Conservation (phyloP, 257 asterid genomes). For the Linderniella brevidens region DNA sequence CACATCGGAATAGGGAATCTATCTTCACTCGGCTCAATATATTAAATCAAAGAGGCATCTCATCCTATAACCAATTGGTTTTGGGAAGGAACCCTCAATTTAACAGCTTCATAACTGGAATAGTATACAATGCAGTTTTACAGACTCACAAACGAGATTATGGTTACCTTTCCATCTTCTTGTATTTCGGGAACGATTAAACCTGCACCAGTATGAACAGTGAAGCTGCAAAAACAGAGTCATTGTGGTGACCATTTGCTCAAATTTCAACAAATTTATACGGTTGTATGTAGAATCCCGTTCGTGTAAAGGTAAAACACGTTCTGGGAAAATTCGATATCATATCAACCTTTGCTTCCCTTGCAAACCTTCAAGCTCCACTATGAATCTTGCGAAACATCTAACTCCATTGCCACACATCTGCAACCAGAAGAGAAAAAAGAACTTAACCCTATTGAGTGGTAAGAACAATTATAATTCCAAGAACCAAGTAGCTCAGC, state of each 20-base stretch:
- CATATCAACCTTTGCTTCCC: slow-evolving; percentile 52
- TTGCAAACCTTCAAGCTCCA: slow-evolving; percentile 53
- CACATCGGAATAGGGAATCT: too few relatives aligned
- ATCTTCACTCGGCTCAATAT: too few relatives aligned
- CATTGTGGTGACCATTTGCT: background rate
- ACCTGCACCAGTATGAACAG: slow-evolving; percentile 85
- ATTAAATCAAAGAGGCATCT: too few relatives aligned
- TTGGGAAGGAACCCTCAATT: too few relatives aligned
- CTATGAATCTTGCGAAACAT: slow-evolving; percentile 75
- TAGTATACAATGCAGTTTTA: too few relatives aligned
- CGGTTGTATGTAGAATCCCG: background rate
- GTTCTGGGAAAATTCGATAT: background rate
- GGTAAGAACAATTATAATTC: too few relatives aligned
- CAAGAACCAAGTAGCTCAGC: too few relatives aligned
- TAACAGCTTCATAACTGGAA: too few relatives aligned
- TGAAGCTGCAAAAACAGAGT: slow-evolving; percentile 32
- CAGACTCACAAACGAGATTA: slow-evolving; percentile 3
- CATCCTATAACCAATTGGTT: too few relatives aligned
- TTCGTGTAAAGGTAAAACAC: background rate
- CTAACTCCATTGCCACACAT: slow-evolving; percentile 99
- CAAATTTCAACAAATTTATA: too few relatives aligned
- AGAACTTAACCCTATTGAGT: background rate
- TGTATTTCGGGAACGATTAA: slow-evolving; percentile 78
- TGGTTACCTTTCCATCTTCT: slow-evolving; percentile 74
- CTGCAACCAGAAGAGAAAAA: slow-evolving; percentile 19